Evolutionary conservation across 1,284 basidiomycete species (phyloP).

Genomic region (Vanrija pseudolonga): DNA sequence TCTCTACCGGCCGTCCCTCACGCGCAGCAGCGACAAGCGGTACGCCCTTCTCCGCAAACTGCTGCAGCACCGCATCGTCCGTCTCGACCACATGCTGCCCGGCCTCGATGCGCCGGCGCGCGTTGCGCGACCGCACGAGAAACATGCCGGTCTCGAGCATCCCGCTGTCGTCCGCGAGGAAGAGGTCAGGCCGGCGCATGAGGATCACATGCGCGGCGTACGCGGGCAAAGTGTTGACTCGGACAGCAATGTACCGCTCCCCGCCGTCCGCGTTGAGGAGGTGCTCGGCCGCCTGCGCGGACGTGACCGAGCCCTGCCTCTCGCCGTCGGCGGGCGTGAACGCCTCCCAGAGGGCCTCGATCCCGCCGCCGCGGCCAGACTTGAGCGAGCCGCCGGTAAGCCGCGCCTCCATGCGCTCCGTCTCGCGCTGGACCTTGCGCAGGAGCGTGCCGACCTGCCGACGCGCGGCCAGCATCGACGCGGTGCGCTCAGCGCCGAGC

Average conservation of each 20-base stretch:
- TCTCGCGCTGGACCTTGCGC: slow-evolving; percentile 34
- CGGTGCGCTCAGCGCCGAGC: slow-evolving; percentile 3
- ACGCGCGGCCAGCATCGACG: slow-evolving; percentile 30
- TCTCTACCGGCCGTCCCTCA: background rate
- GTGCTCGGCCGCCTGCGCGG: slow-evolving; percentile 31
- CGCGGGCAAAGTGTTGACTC: slow-evolving; percentile 31
- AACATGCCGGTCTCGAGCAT: slow-evolving; percentile 64
- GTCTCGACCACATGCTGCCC: slow-evolving; percentile 57
- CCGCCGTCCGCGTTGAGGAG: slow-evolving; percentile 19
- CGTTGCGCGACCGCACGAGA: slow-evolving; percentile 62
- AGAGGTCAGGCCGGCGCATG: slow-evolving; percentile 63
- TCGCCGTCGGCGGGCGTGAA: slow-evolving; percentile 15
- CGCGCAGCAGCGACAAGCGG: background rate
- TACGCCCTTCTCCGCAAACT: slow-evolving; percentile 57
- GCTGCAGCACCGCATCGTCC: slow-evolving; percentile 52
- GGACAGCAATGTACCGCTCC: slow-evolving; percentile 11
- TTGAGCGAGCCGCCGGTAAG: slow-evolving; percentile 17
- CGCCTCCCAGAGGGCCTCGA: slow-evolving; percentile 33
- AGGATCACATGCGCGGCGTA: slow-evolving; percentile 73
- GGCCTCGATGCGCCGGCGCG: slow-evolving; percentile 58
- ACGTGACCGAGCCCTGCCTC: slow-evolving; percentile 20
- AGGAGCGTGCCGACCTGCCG: slow-evolving; percentile 34
- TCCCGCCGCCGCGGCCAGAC: slow-evolving; percentile 24
- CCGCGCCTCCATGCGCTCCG: slow-evolving; percentile 35
- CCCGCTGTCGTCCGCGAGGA: slow-evolving; percentile 58